Evolutionary conservation across 345 rosid species (phyloP), one percentile per base, ranked within the genome.

Genomic region (Linum tenue): DNA sequence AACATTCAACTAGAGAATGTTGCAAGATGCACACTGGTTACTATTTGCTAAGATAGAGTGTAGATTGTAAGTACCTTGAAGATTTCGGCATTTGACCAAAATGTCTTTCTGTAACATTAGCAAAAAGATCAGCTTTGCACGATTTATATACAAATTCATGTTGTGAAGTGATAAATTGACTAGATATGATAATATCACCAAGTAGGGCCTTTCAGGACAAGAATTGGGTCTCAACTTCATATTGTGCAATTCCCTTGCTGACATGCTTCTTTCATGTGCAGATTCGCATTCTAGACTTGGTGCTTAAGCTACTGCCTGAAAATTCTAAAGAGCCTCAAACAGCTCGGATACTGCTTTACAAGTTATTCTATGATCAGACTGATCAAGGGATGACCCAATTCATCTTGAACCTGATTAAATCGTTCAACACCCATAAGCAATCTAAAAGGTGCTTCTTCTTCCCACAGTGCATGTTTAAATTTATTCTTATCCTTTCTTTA

Each of bases 371-470:
- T 76, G 97, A 90, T 69, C 97, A 90, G 73, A 88, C 97, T 70
- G 96, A 90, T 69, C 81, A 90, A 84, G 96, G 97, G 63, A 81
- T 90, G 96, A 88, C 90, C 65, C 96, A 88, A 61, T 90, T 90
- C 82, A 80, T 94, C 65, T 82, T 94, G 73, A 85, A 81, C 78
- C 85, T 77, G 75, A 77, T 90, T 76, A 90, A 82, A 74, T 76
- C 77, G 55, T 90, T 90, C 75, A 87, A 94, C 78, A 78, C 75
- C 56, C 92, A 80, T 75, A 90, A 86, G 72, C 97, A 88, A 78
- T 81, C 96, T 64, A 90, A 78, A 83, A 94, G 96, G 96, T 94
- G 71, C 64, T 67, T 60, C 60, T 31, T 69, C 44, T 57, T 68
- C 11, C 16, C 55, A 59, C 73, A 35, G 67, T 51, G 40, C 58